A percentile compares a stretch with the other conserved stretches of the same genome.
Conservation (phyloP, 208 protist genomes). For the Leishmania major region DNA sequence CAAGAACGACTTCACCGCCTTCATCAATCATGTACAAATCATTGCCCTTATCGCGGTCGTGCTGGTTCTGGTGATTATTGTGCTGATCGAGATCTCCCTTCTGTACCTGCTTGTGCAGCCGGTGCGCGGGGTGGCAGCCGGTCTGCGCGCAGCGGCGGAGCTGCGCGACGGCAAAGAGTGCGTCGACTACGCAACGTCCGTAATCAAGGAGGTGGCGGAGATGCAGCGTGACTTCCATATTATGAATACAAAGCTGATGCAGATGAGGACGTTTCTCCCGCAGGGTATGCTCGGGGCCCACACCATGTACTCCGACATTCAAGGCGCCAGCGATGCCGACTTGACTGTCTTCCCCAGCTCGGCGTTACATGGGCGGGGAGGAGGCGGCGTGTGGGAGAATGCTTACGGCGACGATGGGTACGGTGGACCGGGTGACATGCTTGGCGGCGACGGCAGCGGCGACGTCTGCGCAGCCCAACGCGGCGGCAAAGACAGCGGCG, state of each 20-base stretch:
- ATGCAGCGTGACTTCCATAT: conserved; percentile 58
- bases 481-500: not conserved
- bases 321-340: conserved; percentile 4
- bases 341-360: conserved; percentile 2
- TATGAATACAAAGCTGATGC: conserved; percentile 56
- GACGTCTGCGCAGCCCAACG: not conserved
- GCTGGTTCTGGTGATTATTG: conserved; percentile 31
- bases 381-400: not conserved
- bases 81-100: conserved; percentile 30
- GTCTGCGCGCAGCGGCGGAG: conserved; percentile 40
- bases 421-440: not conserved
- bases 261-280: conserved; percentile 61
- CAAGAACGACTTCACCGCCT: not conserved
- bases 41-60: conserved; percentile 19
- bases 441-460: conserved; percentile 4
- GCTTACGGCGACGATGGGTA: not conserved
- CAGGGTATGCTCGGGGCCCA: conserved; percentile 39
- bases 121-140: conserved; percentile 32
- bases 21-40: conserved; percentile 16
- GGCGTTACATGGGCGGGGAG: not conserved
- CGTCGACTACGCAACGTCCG: conserved; percentile 22
- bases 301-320: not conserved
- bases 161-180: conserved; percentile 41
- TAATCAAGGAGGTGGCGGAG: conserved; percentile 49
- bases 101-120: conserved; percentile 52